Evolutionary conservation across 306 rosid genomes (phyloP).

Genomic region (Acacia melanoxylon): DNA sequence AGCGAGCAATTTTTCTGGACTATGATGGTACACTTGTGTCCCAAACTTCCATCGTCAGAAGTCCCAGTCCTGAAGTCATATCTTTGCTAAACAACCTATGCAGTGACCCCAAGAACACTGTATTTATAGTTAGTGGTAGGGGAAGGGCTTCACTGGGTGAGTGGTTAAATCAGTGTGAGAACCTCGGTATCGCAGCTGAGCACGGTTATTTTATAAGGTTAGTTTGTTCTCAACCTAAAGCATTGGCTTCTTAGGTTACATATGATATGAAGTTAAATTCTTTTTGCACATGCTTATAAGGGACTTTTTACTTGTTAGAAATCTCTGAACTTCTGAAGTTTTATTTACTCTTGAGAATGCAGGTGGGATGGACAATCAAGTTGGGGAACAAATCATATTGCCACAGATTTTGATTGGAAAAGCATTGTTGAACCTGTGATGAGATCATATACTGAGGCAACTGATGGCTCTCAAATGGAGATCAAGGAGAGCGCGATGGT

Average conservation of each 20-base stretch:
- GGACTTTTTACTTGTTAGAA: background rate
- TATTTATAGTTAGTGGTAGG: slow-evolving; percentile 86
- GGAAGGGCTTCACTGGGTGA: slow-evolving; percentile 58
- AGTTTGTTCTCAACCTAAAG: background rate
- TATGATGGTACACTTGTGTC: slow-evolving; percentile 88
- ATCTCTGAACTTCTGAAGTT: background rate
- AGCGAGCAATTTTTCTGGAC: slow-evolving; percentile 85
- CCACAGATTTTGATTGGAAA: slow-evolving; percentile 78
- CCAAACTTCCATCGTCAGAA: slow-evolving; percentile 53
- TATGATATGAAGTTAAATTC: slow-evolving; percentile 12
- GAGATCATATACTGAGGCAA: slow-evolving; percentile 74
- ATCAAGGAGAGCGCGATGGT: slow-evolving; percentile 85
- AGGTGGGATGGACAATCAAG: slow-evolving; percentile 70
- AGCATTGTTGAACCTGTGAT: slow-evolving; percentile 76
- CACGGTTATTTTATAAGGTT: slow-evolving; percentile 86
- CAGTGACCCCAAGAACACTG: slow-evolving; percentile 68
- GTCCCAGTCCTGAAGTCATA: slow-evolving; percentile 64
- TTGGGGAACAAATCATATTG: slow-evolving; percentile 61
- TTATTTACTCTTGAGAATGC: slow-evolving; percentile 23
- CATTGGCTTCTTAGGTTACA: slow-evolving; percentile 5
- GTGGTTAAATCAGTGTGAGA: slow-evolving; percentile 74
- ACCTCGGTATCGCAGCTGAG: slow-evolving; percentile 92
- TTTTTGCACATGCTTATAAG: background rate
- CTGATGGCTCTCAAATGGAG: slow-evolving; percentile 84
- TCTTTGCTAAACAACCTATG: slow-evolving; percentile 68